Base-by-base conservation (phyloP, 2,329 filamentous ascomycete genomes). In the Colletotrichum liaoningense region DNA sequence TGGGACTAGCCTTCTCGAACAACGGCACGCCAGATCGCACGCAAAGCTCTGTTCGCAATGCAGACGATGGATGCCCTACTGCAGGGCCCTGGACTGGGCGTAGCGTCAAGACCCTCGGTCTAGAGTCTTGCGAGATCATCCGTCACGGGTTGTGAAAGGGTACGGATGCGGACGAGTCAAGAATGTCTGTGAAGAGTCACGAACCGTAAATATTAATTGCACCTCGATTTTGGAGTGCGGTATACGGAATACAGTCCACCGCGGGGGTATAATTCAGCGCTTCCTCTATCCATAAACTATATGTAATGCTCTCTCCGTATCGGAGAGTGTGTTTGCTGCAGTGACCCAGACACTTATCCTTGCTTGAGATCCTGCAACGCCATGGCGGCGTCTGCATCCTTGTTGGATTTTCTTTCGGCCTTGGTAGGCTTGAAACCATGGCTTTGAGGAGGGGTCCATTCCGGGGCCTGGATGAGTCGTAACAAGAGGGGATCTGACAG, bases 211-310 rank as follows among this genome's bases (percentile, higher is more conserved):
- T 7, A 6, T 42, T 4, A 16, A 11, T 52, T 55, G 33, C 49
- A 38, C 9, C 22, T 30, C 33, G 52, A 16, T 12, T 56, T 56
- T 22, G 9, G 12, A 67, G 33, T 9, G 26, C 59, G 46, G 59
- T 16, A n/a, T 65, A 42, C 65, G 30, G 24, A 30, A 57, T 26
- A n/a, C 5, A 19, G 26, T 46, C 57, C 60, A 55, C 12, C 46
- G 46, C 30, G 70, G 63, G 63, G 63, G 70, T 65, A 73, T 62
- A 65, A 59, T 60, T 55, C 55, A 49, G 58, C 55, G 56, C 67
- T 59, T 52, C 24, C 42, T 49, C n/a, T 49, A 38, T 42, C 22
- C 66, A 42, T 30, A 16, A 33, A 63, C 58, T 26, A 46, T 22
- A 52, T 46, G 16, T 22, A 49, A n/a, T 22, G 42, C 42, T 49